phyloP scores from a whole-genome alignment of 352 stramenopile genomes.

The Phytophthora fragariae region DNA sequence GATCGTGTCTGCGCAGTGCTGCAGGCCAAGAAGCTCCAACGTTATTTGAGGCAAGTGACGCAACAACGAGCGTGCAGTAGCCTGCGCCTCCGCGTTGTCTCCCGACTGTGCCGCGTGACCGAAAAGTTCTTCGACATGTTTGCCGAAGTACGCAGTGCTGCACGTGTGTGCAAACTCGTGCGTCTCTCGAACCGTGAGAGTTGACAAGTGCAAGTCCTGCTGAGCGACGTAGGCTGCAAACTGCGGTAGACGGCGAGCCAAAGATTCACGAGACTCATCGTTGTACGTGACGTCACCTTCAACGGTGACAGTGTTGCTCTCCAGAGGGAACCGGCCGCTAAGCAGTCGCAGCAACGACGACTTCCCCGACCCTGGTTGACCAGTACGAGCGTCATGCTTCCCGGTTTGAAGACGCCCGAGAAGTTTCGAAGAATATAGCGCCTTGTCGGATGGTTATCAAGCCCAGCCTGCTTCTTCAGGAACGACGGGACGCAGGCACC shows the following conservation, averaged over 20 bases:
- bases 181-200: constrained; percentile 77
- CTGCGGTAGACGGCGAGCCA: constrained; percentile 43
- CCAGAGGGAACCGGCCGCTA: constrained; percentile 46
- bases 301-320: constrained; percentile 27
- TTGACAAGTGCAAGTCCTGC: constrained; percentile 64
- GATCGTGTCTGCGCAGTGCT: constrained; percentile 53
- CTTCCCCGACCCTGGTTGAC: constrained; percentile 58
- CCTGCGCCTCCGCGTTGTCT: constrained; percentile 40
- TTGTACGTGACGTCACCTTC: constrained; percentile 50
- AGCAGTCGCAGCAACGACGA: constrained; percentile 54
- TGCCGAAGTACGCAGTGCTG: constrained; percentile 45
- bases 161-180: constrained; percentile 92
- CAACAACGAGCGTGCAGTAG: constrained; percentile 35
- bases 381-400: constrained; percentile 53
- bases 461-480: constrained; percentile 6
- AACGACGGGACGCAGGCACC: constrained; percentile 5
- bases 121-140: constrained; percentile 55
- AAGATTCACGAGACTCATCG: constrained; percentile 27
- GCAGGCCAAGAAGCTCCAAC: constrained; percentile 46
- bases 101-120: constrained; percentile 2
- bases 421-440: constrained; percentile 51
- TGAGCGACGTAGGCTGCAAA: constrained; percentile 54
- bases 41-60: constrained; percentile 43
- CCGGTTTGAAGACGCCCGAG: constrained; percentile 52
- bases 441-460: constrained; percentile 1